Percentiles rank a stretch among this genome's conserved stretches.
Evolutionary conservation across 2,329 filamentous ascomycete genomes (phyloP).

Genomic region (Plenodomus lindquistii): DNA sequence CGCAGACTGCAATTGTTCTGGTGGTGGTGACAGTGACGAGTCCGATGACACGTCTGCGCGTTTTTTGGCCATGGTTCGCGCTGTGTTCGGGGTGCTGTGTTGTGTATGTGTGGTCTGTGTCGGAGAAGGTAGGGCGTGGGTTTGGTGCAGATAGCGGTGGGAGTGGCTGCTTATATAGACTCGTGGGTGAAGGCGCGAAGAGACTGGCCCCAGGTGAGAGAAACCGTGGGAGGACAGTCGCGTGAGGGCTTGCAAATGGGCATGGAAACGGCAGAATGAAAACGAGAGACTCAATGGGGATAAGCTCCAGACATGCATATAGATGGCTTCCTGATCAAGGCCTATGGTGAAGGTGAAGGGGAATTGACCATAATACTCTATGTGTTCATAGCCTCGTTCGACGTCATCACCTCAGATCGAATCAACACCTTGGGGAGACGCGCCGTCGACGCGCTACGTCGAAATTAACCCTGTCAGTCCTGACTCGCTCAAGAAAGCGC

Average conservation of each 20-base stretch:
- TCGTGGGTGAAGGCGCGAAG: slow-evolving; percentile 9
- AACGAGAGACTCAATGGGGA: not conserved
- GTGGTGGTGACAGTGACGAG: slow-evolving; percentile 30
- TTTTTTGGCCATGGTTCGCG: slow-evolving; percentile 24
- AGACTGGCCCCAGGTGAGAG: slow-evolving; percentile 4
- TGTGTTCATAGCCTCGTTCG: no score
- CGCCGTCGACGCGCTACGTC: not conserved
- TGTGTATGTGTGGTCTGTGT: not conserved
- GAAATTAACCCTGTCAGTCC: no score
- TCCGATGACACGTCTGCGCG: slow-evolving; percentile 12
- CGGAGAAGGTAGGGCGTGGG: slow-evolving; percentile 1
- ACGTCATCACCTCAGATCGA: not conserved
- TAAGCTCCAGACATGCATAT: not conserved
- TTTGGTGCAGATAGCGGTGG: not conserved
- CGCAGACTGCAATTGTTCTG: slow-evolving; percentile 10
- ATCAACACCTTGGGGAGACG: not conserved
- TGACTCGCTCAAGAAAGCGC: no score
- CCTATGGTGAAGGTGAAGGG: no score
- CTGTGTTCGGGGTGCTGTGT: not conserved
- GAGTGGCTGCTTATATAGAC: not conserved
- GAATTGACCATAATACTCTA: no score
- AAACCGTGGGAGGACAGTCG: not conserved
- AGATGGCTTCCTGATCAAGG: no score
- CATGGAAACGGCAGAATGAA: not conserved
- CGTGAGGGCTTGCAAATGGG: no score